Evolutionary conservation across 2,329 filamentous ascomycete species (phyloP), one percentile per base, ranked within the genome.

Genomic region (Aureobasidium pullulans): DNA sequence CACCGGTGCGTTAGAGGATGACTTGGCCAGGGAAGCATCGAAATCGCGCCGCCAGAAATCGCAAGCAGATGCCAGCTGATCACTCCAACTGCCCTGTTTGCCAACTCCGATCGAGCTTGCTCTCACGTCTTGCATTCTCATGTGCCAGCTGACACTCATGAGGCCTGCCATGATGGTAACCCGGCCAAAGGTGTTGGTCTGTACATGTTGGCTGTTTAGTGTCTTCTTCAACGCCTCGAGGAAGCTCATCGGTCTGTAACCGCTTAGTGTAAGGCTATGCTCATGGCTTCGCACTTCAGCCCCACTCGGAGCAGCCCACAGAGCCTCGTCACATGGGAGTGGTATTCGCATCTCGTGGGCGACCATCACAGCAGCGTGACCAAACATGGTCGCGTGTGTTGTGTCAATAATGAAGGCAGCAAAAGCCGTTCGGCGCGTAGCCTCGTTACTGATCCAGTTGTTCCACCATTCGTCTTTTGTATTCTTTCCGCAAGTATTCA

Each of bases 311-410:
- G 94, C 94, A 59, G 88, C 89, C 94, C 94, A 99, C 10, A 97
- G 76, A 4, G 87, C 84, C 70, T 97, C 94, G 65, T 97, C 92
- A 69, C 93, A 97, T 0, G 94, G 94, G 44, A 99, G 75, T 0
- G 91, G 90, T 8, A 97, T 79, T 52, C 90, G 85, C 83, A 99
- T 90, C 73, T 97, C 94, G 68, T 97, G 92, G 2, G 92, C 91
- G 7, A 96, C 91, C 93, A 97, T 96, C 44, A 95, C 91, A 0
- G 90, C 93, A 3, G 92, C 94, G 72, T 97, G 94, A 0, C 93
- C 94, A 72, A 97, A 97, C 88, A 99, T 96, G 31, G 91, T 96
- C 1, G 92, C 91, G 72, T 99, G 94, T 1, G 92, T 95, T 4
- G 92, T 96, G 71, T 99, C 94, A 64, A 97, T 87, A 44, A 96